Base-by-base conservation (phyloP, 2,329 filamentous ascomycete species). In the Aureobasidium sp. region DNA sequence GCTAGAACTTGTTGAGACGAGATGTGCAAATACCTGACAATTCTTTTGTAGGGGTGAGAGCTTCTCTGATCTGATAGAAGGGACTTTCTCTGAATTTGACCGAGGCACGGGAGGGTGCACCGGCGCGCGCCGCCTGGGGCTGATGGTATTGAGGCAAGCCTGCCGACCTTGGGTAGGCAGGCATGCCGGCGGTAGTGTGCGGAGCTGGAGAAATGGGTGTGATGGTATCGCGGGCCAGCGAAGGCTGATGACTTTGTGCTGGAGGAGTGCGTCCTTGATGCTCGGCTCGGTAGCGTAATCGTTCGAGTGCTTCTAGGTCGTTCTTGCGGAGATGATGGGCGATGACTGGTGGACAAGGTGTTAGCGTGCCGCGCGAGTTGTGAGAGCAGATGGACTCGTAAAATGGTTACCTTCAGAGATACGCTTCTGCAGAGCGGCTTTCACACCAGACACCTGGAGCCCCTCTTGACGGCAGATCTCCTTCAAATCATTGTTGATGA, bases 371-470 rank as follows among this genome's bases (percentile, higher is more conserved):
- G 20, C 20, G 20, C 12, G 29, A 20, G 53, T 9, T 26, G 39
- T 57, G 53, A 34, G 26, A 46, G 52, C 43, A 62, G 89, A 76
- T 81, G 26, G 47, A 41, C 36, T 41, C 36, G 37, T 55, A 15
- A 15, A 12, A 29, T 43, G n/a, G 71, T 70, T 67, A 97, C 94
- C 84, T 63, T 84, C 79, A 66, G 88, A 84, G 65, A 97, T 89
- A 69, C 93, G 87, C 63, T 79, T 78, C 75, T 96, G 92, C 64
- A 97, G 79, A 46, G 89, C 84, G 37, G 86, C 84, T 79, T 99
- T 99, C 70, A 94, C 87, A 24, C 94, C 94, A 32, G 87, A 89
- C 64, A 90, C 88, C 67, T 84, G 83, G 39, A 96, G 79, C 51
- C 86, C 83, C 76, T 96, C 90, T 64, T 83, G 79, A 66, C 85